Percentiles rank a stretch among this genome's conserved stretches.
Evolutionary conservation across 208 protist species (phyloP).

Genomic region (Acanthamoeba comandoni): DNA sequence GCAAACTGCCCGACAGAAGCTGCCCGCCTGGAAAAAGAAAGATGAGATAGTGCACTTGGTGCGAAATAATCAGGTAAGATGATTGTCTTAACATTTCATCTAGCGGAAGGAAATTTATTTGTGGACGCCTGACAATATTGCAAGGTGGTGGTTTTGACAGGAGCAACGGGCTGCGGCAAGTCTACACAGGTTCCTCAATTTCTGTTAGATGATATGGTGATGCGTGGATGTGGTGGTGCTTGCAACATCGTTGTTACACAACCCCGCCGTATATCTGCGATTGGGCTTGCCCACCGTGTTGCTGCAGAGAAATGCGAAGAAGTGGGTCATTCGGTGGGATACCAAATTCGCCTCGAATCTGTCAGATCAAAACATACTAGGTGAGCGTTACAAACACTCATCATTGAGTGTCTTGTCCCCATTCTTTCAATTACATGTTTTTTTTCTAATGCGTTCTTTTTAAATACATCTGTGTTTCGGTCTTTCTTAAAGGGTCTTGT

Average conservation of each 20-base stretch:
- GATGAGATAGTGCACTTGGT: slow-evolving; percentile 75
- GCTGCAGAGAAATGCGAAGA: slow-evolving; percentile 76
- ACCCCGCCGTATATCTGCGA: slow-evolving; percentile 83
- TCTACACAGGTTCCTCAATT: slow-evolving; percentile 97
- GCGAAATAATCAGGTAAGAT: slow-evolving; percentile 46
- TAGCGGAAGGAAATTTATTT: slow-evolving; percentile 67
- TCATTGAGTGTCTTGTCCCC: not conserved
- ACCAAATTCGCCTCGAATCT: slow-evolving; percentile 83
- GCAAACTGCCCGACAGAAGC: slow-evolving; percentile 39
- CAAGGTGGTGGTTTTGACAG: slow-evolving; percentile 93
- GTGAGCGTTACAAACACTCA: not conserved
- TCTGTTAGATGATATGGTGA: slow-evolving; percentile 90
- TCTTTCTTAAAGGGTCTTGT: slow-evolving; percentile 79
- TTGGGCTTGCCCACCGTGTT: slow-evolving; percentile 83
- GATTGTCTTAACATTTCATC: too few species aligned
- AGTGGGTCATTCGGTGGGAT: slow-evolving; percentile 77
- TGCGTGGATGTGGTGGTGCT: slow-evolving; percentile 3
- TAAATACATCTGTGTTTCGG: not conserved
- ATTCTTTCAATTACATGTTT: not conserved
- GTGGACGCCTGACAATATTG: slow-evolving; percentile 81
- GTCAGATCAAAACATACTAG: slow-evolving; percentile 41
- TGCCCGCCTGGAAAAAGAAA: slow-evolving; percentile 75
- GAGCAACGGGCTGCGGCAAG: slow-evolving; percentile 96
- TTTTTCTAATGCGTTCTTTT: not conserved
- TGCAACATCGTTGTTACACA: slow-evolving; percentile 84